Evolutionary conservation across 495 filamentous ascomycete genomes (phyloP), one percentile per base, ranked within the genome.

Genomic region (Bathelium albidoporum): DNA sequence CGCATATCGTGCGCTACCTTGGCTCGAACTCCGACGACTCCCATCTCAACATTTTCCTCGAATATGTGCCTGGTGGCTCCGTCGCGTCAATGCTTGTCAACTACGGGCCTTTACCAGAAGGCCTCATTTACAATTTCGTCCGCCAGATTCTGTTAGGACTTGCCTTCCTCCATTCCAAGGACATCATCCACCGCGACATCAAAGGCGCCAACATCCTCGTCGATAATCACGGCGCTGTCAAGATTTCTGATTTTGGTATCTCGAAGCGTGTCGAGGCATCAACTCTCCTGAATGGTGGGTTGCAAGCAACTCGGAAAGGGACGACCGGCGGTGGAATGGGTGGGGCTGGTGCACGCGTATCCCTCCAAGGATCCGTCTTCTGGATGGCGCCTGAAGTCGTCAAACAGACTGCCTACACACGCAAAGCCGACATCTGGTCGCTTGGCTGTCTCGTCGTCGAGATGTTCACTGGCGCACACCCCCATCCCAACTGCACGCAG

Each of bases 331-430:
- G 36, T 5, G 36, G 36, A 5, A 70, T 73, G 24, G 64, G 66
- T 20, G 78, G 87, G 64, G 87, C 89, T 75, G 83, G 87, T 65
- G 84, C 95, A 72, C 87, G 94, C 14, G 92, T 95, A 1, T 97
- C 93, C 1, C 80, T 99, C 14, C 94, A 99, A 70, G 94, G 94
- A 32, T 96, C 90, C 61, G 94, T 99, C 53, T 99, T 97, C 76
- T 99, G 94, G 94, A 99, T 99, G 94, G 94, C 94, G 1, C 94
- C 94, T 31, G 94, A 99, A 75, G 94, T 99, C 32, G 95, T 99
- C 60, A 91, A 91, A 65, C 94, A 97, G 75, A 97, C 93, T 1
- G 89, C 90, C 0, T 96, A 99, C 73, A 97, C 94, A 0, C 91
- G 93, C 72, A 99, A 99, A 77, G 94, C 95, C n/a, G 94, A 99